Evolutionary conservation across 2,329 filamentous ascomycete species (phyloP), one percentile per base, ranked within the genome.

Genomic region (Tolypocladium amazonense): DNA sequence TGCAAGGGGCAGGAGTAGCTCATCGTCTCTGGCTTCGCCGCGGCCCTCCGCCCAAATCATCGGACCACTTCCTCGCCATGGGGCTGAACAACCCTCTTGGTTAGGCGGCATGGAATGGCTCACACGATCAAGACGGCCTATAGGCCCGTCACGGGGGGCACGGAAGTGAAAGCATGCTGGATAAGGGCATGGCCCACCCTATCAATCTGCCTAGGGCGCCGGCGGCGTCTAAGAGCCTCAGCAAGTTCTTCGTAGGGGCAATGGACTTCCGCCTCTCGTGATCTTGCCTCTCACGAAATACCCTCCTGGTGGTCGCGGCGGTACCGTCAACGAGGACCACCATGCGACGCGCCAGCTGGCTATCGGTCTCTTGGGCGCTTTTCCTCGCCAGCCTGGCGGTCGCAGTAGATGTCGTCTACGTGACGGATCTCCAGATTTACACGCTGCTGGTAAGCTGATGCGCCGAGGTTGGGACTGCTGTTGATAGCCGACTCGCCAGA

Each of bases 391-490:
- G 52, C 4, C 33, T 43, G 14, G 25, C 33, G 35, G 65, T 64
- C 23, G 61, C 62, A 11, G 55, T 43, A 25, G 66, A 70, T 30
- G 62, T 77, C n/a, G 73, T 73, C 33, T 79, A 78, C 59, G 73
- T 79, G 62, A 79, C 76, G 0, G 78, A 79, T 54, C 70, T 80
- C 2, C 63, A 70, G 9, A 71, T 78, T 50, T 80, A 69, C 63
- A 73, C 73, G 15, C 64, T 72, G 9, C 65, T 80, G 65, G 76
- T 79, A 71, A 23, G 54, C 30, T 23, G 18, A 27, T 27, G 37
- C 38, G 25, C 39, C 5, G 25, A 55, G 11, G 1, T 60, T 47
- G 4, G 58, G 52, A 41, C 20, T 60, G 38, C 57, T 64, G 33
- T 20, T 58, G 15, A 43, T 27, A 9, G n/a, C 25, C 6, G 33